Conservation (phyloP, 129 eudicot species). For the Heracleum sosnowskyi region DNA sequence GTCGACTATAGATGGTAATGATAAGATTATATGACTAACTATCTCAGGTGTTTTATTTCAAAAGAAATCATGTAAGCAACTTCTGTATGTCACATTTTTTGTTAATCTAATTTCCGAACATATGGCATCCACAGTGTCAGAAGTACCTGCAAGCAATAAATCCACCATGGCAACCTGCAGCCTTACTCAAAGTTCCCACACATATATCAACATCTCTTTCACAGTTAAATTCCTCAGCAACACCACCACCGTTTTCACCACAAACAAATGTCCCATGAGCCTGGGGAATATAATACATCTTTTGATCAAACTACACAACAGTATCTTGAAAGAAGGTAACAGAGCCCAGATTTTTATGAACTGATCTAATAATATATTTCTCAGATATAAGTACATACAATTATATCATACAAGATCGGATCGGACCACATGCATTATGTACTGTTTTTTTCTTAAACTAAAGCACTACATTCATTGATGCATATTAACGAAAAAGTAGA, state of each 20-base stretch:
- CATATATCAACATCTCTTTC: constrained; percentile 85
- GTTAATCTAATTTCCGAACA: not conserved
- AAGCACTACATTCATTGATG: not conserved
- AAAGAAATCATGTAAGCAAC: not conserved
- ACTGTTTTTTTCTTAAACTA: not conserved
- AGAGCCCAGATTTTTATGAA: not conserved
- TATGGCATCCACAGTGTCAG: not conserved
- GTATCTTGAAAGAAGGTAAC: not conserved
- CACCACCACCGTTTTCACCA: constrained; percentile 93
- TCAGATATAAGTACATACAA: not conserved
- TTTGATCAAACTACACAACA: constrained; percentile 7
- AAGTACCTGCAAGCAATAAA: constrained; percentile 95
- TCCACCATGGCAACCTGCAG: constrained; percentile 99
- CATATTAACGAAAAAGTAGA: not conserved
- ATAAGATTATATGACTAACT: not conserved
- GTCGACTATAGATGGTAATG: not conserved
- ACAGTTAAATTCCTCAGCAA: constrained; percentile 79
- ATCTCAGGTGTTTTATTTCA: not conserved
- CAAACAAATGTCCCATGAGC: constrained; percentile 99
- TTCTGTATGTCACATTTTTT: not conserved
- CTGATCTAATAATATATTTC: not conserved
- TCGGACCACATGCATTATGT: not conserved
- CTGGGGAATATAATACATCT: constrained; percentile 26
- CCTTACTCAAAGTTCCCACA: constrained; percentile 97
- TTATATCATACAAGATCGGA: not conserved